Evolutionary conservation across 805 yeast genomes (phyloP).

Genomic region (Yarrowia divulgata): DNA sequence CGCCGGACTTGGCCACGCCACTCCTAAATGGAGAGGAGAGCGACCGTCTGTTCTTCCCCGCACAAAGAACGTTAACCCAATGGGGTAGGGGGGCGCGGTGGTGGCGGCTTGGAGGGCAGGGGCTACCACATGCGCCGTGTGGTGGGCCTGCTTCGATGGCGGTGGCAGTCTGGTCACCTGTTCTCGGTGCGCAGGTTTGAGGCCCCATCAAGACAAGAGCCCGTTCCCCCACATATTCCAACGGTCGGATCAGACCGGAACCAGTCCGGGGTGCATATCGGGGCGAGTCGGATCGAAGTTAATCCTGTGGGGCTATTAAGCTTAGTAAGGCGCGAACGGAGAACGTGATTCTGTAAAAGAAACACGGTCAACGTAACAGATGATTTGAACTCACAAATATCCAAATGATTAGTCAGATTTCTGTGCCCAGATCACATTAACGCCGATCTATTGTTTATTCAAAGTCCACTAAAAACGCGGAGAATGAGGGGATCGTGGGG

Average conservation of each 20-base stretch:
- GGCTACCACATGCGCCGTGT: no score
- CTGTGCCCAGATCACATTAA: no score
- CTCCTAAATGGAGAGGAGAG: constrained; percentile 12
- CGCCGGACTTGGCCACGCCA: constrained; percentile 23
- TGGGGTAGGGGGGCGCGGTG: constrained; percentile 30
- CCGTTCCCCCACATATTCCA: constrained; percentile 12
- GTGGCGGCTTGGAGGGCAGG: background rate
- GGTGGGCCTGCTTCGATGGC: no score
- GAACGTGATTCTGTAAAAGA: no score
- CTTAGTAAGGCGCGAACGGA: constrained; percentile 7
- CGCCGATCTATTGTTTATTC: no score
- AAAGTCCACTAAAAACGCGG: no score
- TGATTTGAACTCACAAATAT: no score
- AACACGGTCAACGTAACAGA: no score
- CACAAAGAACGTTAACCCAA: constrained; percentile 30
- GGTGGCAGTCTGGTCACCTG: no score
- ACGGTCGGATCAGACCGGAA: constrained; percentile 39
- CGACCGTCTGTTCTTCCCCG: constrained; percentile 22
- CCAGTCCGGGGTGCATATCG: constrained; percentile 38
- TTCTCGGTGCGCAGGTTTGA: no score
- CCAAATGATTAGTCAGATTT: no score
- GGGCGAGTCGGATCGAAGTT: constrained; percentile 14
- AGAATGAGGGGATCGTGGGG: background rate
- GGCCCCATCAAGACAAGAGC: no score
- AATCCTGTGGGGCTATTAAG: constrained; percentile 20